These are phyloP conservation scores for Phytophthora quininea DNA, from an alignment of 352 stramenopile species.

Conservation along the genomic window DNA sequence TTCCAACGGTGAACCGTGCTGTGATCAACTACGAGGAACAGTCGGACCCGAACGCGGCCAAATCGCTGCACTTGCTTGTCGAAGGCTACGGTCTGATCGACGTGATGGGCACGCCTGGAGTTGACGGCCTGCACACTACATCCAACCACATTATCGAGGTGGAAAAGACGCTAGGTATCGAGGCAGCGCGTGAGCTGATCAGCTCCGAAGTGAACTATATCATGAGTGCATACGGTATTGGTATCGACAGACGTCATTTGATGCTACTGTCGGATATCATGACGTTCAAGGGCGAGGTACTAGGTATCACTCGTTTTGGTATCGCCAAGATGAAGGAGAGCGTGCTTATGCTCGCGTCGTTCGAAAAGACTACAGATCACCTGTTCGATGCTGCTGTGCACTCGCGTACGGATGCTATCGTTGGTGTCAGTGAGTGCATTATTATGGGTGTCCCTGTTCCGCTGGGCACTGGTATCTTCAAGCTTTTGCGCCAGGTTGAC, in stretches of 20 bases:
- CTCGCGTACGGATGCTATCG: slow-evolving; percentile 97
- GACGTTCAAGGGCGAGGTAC: slow-evolving; percentile 97
- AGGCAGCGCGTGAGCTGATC: slow-evolving; percentile 97
- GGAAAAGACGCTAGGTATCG: slow-evolving; percentile 96
- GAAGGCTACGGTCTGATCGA: slow-evolving; percentile 98
- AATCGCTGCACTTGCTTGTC: slow-evolving; percentile 97
- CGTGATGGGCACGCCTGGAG: slow-evolving; percentile 97
- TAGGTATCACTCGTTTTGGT: slow-evolving; percentile 96
- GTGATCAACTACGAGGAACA: slow-evolving; percentile 98
- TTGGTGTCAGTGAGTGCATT: slow-evolving; percentile 99
- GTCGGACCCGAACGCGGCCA: slow-evolving; percentile 53
- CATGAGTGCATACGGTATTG: slow-evolving; percentile 98
- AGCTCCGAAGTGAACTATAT: slow-evolving; percentile 99
- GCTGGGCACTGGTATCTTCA: slow-evolving; percentile 98
- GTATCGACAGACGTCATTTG: slow-evolving; percentile 98
- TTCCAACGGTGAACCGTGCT: slow-evolving; percentile 96
- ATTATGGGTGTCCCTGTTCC: slow-evolving; percentile 99
- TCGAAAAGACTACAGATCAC: slow-evolving; percentile 99
- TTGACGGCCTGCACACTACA: slow-evolving; percentile 95
- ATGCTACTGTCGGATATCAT: slow-evolving; percentile 99
- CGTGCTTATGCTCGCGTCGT: slow-evolving; percentile 99
- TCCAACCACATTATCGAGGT: slow-evolving; percentile 99
- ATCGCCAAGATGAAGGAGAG: slow-evolving; percentile 99
- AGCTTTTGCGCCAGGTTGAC: slow-evolving; percentile 90
- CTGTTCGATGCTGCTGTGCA: slow-evolving; percentile 99